Conservation (phyloP, 192 early-diverging fungal genomes). For the Coemansia sp. region DNA sequence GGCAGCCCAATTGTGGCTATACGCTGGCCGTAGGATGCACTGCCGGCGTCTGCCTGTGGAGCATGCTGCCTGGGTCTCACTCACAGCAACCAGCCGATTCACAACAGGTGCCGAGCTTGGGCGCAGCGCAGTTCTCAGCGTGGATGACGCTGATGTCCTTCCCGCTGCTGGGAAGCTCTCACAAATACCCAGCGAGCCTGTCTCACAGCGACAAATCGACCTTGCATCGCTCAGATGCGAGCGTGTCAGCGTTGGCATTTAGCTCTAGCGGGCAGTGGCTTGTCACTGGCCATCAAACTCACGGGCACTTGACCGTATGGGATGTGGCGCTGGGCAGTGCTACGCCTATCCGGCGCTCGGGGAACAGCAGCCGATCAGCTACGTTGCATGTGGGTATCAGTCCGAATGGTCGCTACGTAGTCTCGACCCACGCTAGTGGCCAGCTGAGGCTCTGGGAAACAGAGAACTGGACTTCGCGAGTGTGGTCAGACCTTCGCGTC, state of each 20-base stretch:
- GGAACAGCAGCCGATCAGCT: constrained; percentile 25
- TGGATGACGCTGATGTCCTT: constrained; percentile 49
- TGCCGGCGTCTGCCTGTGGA: constrained; percentile 50
- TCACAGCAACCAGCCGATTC: not conserved
- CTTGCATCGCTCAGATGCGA: constrained; percentile 21
- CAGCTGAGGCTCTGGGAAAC: constrained; percentile 55
- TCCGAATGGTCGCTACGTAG: constrained; percentile 35
- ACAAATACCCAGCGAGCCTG: constrained; percentile 11
- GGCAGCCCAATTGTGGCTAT: constrained; percentile 50
- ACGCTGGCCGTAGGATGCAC: constrained; percentile 48
- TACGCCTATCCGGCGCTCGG: constrained; percentile 44
- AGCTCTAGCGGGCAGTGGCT: constrained; percentile 51
- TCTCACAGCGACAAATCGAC: not conserved
- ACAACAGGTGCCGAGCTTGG: constrained; percentile 25
- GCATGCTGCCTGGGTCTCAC: constrained; percentile 19
- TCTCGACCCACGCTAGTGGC: constrained; percentile 42
- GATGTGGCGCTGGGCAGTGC: constrained; percentile 47
- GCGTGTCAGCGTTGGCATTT: constrained; percentile 47
- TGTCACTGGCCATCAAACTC: constrained; percentile 34
- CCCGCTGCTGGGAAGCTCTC: constrained; percentile 10
- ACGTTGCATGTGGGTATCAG: constrained; percentile 34
- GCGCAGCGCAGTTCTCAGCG: constrained; percentile 30
- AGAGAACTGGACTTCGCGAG: constrained; percentile 36
- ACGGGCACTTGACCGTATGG: constrained; percentile 48
- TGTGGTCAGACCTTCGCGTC: constrained; percentile 47